Evolutionary conservation across 2,329 filamentous ascomycete species (phyloP).

Genomic region (Ceratocystis harringtonii): DNA sequence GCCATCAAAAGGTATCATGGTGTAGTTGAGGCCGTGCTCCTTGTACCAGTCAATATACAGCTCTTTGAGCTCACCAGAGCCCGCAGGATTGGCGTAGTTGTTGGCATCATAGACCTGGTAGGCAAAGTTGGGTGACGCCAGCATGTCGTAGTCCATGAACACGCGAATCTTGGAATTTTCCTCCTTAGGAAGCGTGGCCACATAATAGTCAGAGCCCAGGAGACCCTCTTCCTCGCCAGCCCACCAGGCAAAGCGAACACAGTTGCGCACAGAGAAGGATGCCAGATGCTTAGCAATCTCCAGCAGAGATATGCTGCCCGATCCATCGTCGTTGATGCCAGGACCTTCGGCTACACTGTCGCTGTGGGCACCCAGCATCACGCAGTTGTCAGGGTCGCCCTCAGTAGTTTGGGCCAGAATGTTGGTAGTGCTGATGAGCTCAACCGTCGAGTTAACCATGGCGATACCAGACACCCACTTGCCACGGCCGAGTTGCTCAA

Average conservation of each 20-base stretch:
- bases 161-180: constrained; percentile 49
- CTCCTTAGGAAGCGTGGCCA: constrained; percentile 35
- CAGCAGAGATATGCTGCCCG: constrained; percentile 46
- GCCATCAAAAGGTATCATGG: constrained; percentile 60
- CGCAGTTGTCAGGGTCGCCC: constrained; percentile 47
- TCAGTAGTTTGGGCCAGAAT: constrained; percentile 46
- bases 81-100: constrained; percentile 53
- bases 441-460: constrained; percentile 44
- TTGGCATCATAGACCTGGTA: constrained; percentile 59
- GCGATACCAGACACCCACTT: constrained; percentile 38
- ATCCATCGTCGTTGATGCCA: constrained; percentile 68
- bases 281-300: constrained; percentile 46
- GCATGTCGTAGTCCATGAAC: constrained; percentile 59
- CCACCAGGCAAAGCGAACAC: constrained; percentile 55
- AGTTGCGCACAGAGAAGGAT: constrained; percentile 46
- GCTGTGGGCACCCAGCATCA: constrained; percentile 50
- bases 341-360: constrained; percentile 49
- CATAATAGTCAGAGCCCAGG: constrained; percentile 48
- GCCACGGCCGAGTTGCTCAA: constrained; percentile 38
- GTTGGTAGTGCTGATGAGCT: constrained; percentile 40
- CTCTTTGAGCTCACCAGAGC: constrained; percentile 53
- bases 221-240: constrained; percentile 52
- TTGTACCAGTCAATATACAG: constrained; percentile 55
- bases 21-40: constrained; percentile 46
- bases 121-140: constrained; percentile 50